phyloP scores from a whole-genome alignment of 2,329 filamentous ascomycete species.

The Fusarium miscanthi region DNA sequence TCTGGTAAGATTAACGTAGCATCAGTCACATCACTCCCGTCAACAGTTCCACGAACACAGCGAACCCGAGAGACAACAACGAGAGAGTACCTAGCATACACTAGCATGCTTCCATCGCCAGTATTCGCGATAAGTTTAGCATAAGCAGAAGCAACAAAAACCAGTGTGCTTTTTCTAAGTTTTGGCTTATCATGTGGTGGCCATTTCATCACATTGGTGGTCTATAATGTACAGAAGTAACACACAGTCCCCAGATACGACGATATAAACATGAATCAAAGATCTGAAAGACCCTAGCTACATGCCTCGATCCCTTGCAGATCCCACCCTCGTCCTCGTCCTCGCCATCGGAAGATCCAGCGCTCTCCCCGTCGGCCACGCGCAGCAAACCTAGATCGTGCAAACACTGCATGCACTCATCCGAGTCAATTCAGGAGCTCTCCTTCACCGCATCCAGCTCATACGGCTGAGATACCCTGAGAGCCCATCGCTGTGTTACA shows the following conservation, averaged over 20 bases:
- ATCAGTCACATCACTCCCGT: background rate
- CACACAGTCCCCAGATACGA: background rate
- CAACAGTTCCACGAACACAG: background rate
- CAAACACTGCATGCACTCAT: conserved; percentile 23
- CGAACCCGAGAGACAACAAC: background rate
- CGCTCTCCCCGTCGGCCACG: conserved; percentile 16
- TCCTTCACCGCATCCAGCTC: conserved; percentile 33
- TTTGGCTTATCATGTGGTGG: background rate
- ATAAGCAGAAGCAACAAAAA: background rate
- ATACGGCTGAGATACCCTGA: background rate
- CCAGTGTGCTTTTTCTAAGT: background rate
- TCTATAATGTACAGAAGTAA: conserved; percentile 21
- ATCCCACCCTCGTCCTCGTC: conserved; percentile 11
- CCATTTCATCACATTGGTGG: background rate
- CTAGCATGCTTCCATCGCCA: background rate
- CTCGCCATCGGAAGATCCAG: conserved; percentile 35
- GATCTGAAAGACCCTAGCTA: conserved; percentile 8
- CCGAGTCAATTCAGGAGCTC: conserved; percentile 16
- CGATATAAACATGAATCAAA: background rate
- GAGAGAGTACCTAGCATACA: background rate
- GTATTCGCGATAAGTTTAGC: background rate
- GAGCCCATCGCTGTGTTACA: conserved; percentile 21
- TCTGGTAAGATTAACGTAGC: background rate
- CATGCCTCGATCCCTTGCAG: conserved; percentile 13
- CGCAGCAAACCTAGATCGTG: conserved; percentile 22